Percentiles rank a stretch among this genome's conserved stretches.
Evolutionary conservation across 1,284 basidiomycete genomes (phyloP).

Genomic region (Vanrija sp.): DNA sequence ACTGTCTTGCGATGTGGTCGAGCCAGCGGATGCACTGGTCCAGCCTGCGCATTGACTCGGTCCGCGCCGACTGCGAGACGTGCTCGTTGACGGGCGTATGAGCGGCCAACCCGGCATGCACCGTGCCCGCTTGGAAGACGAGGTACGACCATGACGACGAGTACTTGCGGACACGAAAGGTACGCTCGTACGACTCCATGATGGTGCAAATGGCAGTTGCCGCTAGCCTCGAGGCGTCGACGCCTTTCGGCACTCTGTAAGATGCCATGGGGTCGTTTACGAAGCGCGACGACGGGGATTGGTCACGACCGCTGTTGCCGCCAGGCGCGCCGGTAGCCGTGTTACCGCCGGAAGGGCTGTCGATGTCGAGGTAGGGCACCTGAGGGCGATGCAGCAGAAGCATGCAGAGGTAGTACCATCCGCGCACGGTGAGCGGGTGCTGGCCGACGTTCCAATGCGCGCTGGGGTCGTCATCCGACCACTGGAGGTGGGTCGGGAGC

Average conservation of each 20-base stretch:
- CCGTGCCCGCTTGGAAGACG: slow-evolving; percentile 16
- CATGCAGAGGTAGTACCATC: slow-evolving; percentile 16
- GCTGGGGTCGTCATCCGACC: slow-evolving; percentile 11
- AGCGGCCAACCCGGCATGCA: slow-evolving; percentile 13
- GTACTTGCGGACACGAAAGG: slow-evolving; percentile 18
- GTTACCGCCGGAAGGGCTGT: not conserved
- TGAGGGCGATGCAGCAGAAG: slow-evolving; percentile 18
- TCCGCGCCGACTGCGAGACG: not conserved
- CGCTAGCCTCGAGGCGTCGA: slow-evolving; percentile 4
- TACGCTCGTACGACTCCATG: slow-evolving; percentile 12
- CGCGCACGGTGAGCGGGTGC: slow-evolving; percentile 13
- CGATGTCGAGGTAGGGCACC: slow-evolving; percentile 14
- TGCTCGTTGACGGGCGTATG: slow-evolving; percentile 1
- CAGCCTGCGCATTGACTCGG: slow-evolving; percentile 8
- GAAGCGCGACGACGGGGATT: not conserved
- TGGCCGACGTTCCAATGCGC: slow-evolving; percentile 11
- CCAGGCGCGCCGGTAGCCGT: not conserved
- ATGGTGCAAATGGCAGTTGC: slow-evolving; percentile 17
- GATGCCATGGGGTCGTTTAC: not conserved
- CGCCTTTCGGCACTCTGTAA: slow-evolving; percentile 8
- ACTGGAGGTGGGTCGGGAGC: slow-evolving; percentile 15
- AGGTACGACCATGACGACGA: slow-evolving; percentile 16
- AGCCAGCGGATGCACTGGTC: slow-evolving; percentile 20
- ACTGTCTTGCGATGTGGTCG: slow-evolving; percentile 14
- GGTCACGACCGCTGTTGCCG: not conserved